Evolutionary conservation across 495 filamentous ascomycete genomes (phyloP).

Genomic region (Penicillium manginii): DNA sequence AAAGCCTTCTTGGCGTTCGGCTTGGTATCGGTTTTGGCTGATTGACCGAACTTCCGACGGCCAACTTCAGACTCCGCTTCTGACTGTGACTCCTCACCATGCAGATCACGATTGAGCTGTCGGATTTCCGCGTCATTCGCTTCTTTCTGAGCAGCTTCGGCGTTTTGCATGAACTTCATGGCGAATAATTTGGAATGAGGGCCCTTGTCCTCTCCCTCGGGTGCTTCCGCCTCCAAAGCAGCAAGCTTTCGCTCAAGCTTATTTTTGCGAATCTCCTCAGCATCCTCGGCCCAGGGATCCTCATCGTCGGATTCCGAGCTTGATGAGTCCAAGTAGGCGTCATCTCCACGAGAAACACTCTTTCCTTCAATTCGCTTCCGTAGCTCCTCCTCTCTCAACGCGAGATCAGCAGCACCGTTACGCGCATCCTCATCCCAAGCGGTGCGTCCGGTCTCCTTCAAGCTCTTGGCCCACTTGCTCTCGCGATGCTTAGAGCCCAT

Average conservation of each 20-base stretch:
- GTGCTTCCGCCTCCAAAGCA: conserved; percentile 54
- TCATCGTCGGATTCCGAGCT: conserved; percentile 62
- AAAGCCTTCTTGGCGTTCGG: conserved; percentile 25
- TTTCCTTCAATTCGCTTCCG: conserved; percentile 83
- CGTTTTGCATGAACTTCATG: conserved; percentile 93
- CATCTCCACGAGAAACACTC: conserved; percentile 54
- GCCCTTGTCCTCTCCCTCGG: conserved; percentile 39
- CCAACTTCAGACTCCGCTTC: conserved; percentile 61
- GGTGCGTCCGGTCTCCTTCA: conserved; percentile 76
- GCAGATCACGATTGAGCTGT: conserved; percentile 72
- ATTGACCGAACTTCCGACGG: conserved; percentile 67
- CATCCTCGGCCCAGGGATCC: conserved; percentile 55
- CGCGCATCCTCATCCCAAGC: conserved; percentile 85
- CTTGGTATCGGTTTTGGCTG: conserved; percentile 32
- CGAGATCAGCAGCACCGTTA: conserved; percentile 77
- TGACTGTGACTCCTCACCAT: conserved; percentile 56
- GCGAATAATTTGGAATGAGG: conserved; percentile 59
- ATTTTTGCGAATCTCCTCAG: conserved; percentile 55
- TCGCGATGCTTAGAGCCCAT: conserved; percentile 89
- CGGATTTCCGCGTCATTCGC: conserved; percentile 83
- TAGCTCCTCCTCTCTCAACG: conserved; percentile 82
- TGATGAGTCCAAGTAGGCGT: conserved; percentile 50
- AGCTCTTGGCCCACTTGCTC: conserved; percentile 92
- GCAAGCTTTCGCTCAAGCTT: conserved; percentile 60
- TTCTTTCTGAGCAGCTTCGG: conserved; percentile 74